phyloP scores from a whole-genome alignment of 768 basidiomycete genomes.

The Filobasidium floriforme region DNA sequence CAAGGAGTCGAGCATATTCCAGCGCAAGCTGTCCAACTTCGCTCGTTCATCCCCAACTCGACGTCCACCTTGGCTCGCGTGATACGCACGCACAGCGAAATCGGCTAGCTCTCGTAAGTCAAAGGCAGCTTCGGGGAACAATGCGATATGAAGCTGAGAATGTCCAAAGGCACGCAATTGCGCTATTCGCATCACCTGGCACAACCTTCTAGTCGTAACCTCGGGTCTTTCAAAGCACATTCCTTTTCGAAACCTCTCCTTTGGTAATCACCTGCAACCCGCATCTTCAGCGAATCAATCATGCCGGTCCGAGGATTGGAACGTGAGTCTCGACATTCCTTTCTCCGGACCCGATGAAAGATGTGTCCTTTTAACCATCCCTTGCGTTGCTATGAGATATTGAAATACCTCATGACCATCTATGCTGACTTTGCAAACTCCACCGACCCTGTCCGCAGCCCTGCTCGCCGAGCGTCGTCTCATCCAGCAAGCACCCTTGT shows the following conservation, averaged over 20 bases:
- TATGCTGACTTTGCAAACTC: background rate
- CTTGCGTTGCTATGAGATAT: background rate
- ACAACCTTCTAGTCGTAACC: background rate
- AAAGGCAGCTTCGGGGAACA: too few species aligned
- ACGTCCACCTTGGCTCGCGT: too few species aligned
- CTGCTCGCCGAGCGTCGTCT: conserved; percentile 65
- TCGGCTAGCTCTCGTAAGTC: too few species aligned
- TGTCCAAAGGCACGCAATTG: background rate
- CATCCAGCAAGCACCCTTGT: conserved; percentile 69
- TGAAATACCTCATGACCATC: background rate
- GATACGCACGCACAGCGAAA: too few species aligned
- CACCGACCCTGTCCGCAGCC: background rate
- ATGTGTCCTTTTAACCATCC: background rate
- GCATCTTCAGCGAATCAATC: conserved; percentile 7
- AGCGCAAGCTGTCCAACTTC: too few species aligned
- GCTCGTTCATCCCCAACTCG: too few species aligned
- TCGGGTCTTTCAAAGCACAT: background rate
- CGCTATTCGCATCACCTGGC: too few species aligned
- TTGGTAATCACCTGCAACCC: background rate
- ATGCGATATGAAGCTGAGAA: background rate
- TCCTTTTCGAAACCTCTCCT: background rate
- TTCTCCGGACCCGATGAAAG: background rate
- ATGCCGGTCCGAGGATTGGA: conserved; percentile 39
- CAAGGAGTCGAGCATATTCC: too few species aligned
- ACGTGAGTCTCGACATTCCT: conserved; percentile 22